Evolutionary conservation across 2,329 filamentous ascomycete genomes (phyloP).

Genomic region (Acrocalymma vagum): DNA sequence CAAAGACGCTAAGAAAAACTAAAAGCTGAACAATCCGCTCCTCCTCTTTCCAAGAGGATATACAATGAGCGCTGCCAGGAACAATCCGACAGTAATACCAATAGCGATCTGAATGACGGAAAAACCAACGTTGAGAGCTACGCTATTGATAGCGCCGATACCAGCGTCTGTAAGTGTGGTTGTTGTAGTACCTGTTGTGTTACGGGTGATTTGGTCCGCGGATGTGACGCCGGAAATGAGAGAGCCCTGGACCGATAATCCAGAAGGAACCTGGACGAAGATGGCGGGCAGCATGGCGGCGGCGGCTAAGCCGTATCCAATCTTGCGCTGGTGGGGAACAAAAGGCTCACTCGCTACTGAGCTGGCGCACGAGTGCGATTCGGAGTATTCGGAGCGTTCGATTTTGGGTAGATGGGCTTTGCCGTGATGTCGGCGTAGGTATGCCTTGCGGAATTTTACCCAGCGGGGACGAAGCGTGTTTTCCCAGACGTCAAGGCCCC

Average conservation of each 20-base stretch:
- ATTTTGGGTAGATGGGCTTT: conserved; percentile 18
- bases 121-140: conserved; percentile 58
- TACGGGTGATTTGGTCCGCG: conserved; percentile 63
- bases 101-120: conserved; percentile 60
- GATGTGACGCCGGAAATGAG: conserved; percentile 65
- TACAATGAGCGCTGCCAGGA: conserved; percentile 57
- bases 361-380: conserved; percentile 27
- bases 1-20: no score
- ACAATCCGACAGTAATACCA: conserved; percentile 60
- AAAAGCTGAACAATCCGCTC: conserved; percentile 48
- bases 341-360: conserved; percentile 31
- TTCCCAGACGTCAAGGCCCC: conserved; percentile 64
- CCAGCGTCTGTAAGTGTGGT: no score
- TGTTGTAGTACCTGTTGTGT: conserved; percentile 55
- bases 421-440: conserved; percentile 28
- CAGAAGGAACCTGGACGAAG: conserved; percentile 72
- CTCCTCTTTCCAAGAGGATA: conserved; percentile 60
- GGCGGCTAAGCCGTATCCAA: conserved; percentile 80
- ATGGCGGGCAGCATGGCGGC: conserved; percentile 88
- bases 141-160: conserved; percentile 49
- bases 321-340: conserved; percentile 43
- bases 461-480: conserved; percentile 54
- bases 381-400: conserved; percentile 28
- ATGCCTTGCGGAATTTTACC: conserved; percentile 35
- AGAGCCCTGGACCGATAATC: conserved; percentile 65